Evolutionary conservation across 1,284 basidiomycete genomes (phyloP).

Genomic region (Somion occarium): DNA sequence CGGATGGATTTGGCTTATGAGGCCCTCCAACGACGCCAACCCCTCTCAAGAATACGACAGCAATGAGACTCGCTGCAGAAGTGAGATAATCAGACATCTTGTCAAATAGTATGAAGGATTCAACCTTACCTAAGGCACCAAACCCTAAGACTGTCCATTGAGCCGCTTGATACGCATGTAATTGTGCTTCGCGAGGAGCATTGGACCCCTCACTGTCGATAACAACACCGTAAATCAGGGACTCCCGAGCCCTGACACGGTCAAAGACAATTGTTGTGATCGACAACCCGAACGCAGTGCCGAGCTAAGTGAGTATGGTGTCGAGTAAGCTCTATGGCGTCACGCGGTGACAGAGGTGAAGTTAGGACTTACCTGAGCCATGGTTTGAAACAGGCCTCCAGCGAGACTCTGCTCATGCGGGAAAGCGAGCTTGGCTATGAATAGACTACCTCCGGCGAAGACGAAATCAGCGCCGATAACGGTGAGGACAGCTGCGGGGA

Average conservation of each 20-base stretch:
- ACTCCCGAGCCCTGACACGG: slow-evolving; percentile 1
- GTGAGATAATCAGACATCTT: not conserved
- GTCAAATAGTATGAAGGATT: not conserved
- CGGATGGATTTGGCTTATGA: not conserved
- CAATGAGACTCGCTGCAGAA: slow-evolving; percentile 1
- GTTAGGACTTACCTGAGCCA: slow-evolving; percentile 4
- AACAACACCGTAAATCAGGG: slow-evolving; percentile 1
- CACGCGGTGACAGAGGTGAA: not conserved
- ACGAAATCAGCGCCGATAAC: slow-evolving; percentile 51
- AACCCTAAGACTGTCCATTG: slow-evolving; percentile 5
- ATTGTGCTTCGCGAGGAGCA: slow-evolving; percentile 3
- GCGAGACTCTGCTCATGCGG: slow-evolving; percentile 9
- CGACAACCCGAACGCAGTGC: slow-evolving; percentile 5
- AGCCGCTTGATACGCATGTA: slow-evolving; percentile 5
- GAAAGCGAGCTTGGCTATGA: slow-evolving; percentile 52
- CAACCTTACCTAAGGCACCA: slow-evolving; percentile 3
- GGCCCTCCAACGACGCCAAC: slow-evolving; percentile 9
- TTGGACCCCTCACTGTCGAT: slow-evolving; percentile 4
- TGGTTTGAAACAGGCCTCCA: slow-evolving; percentile 8
- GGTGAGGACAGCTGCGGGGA: slow-evolving; percentile 5
- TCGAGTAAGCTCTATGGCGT: not conserved
- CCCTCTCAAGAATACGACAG: slow-evolving; percentile 7
- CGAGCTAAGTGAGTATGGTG: slow-evolving; percentile 1
- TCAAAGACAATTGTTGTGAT: slow-evolving; percentile 10
- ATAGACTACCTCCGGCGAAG: slow-evolving; percentile 65